Evolutionary conservation across 2,329 filamentous ascomycete species (phyloP), one percentile per base, ranked within the genome.

Genomic region (Colletotrichum destructivum): DNA sequence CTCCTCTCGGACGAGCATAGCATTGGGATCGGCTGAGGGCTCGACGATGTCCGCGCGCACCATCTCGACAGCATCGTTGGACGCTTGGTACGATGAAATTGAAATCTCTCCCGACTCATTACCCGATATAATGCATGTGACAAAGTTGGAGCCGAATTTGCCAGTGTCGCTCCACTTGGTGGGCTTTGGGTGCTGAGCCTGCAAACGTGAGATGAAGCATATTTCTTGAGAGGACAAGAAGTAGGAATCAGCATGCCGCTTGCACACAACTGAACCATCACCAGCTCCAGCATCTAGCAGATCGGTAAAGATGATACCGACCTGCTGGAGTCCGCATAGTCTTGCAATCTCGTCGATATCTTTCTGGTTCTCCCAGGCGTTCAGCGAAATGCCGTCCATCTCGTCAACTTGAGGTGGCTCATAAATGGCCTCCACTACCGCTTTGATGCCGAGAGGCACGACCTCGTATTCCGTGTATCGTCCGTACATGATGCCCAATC

Each of bases 91-190:
- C 0, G 95, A 91, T 4, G 94, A 94, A 73, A 99, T 94, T 21
- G 92, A 89, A 75, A 99, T 98, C 74, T 95, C 91, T 66, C 95
- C 94, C 60, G 94, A 87, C 74, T 96, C 94, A 77, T 98, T 96
- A 57, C 96, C 96, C n/a, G 94, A 96, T 72, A 99, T 88, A 54
- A 99, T 91, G 81, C 96, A 99, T 0, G 96, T 98, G 59, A 99
- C 95, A 80, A 98, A 98, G 79, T 97, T 96, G 60, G 96, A 98
- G 21, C 96, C 96, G 78, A 98, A 99, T 66, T 89, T 89, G 56
- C 96, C 96, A 3, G 94, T 97, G 78, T 98, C 95, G 80, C 96
- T 98, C 96, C 96, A 99, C 81, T 98, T 98, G 11, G 94, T 96
- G 21, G 94, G 87, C 77, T 97, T 96, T 0, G 96, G 95, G 76